Conservation (phyloP, 2,329 filamentous ascomycete genomes). For the Cercospora beticola region DNA sequence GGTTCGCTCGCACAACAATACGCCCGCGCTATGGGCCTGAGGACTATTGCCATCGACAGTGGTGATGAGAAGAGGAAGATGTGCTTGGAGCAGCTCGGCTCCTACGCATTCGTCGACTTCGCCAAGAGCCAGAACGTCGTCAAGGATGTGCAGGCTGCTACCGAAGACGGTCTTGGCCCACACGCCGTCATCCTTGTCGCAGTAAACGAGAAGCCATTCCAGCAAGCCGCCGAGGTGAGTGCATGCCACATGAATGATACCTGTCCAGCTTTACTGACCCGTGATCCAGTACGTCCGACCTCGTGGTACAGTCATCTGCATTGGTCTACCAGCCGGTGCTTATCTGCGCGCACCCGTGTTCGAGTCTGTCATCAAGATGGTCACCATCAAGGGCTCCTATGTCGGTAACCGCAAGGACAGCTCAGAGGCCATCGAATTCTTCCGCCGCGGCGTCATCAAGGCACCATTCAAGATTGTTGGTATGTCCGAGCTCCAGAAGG, state of each 20-base stretch:
- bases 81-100: slow-evolving; percentile 66
- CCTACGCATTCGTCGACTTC: slow-evolving; percentile 77
- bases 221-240: slow-evolving; percentile 71
- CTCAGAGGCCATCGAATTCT: slow-evolving; percentile 89
- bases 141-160: slow-evolving; percentile 78
- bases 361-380: slow-evolving; percentile 67
- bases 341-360: slow-evolving; percentile 83
- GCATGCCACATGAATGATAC: neutral
- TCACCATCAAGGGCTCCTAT: slow-evolving; percentile 88
- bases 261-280: slow-evolving; percentile 8
- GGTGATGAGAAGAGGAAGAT: slow-evolving; percentile 76
- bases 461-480: slow-evolving; percentile 83
- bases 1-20: slow-evolving; percentile 81
- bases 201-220: slow-evolving; percentile 87
- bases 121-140: slow-evolving; percentile 72
- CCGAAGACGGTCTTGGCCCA: slow-evolving; percentile 76
- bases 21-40: slow-evolving; percentile 84
- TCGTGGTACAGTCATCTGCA: slow-evolving; percentile 79
- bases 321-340: slow-evolving; percentile 80
- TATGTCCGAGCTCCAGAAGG: slow-evolving; percentile 72
- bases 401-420: slow-evolving; percentile 90
- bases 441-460: slow-evolving; percentile 76
- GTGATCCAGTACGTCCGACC: slow-evolving; percentile 71
- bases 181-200: slow-evolving; percentile 86
- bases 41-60: slow-evolving; percentile 76